Conservation (phyloP, 108 stramenopile species). For the Nannochloropsis granulata region DNA sequence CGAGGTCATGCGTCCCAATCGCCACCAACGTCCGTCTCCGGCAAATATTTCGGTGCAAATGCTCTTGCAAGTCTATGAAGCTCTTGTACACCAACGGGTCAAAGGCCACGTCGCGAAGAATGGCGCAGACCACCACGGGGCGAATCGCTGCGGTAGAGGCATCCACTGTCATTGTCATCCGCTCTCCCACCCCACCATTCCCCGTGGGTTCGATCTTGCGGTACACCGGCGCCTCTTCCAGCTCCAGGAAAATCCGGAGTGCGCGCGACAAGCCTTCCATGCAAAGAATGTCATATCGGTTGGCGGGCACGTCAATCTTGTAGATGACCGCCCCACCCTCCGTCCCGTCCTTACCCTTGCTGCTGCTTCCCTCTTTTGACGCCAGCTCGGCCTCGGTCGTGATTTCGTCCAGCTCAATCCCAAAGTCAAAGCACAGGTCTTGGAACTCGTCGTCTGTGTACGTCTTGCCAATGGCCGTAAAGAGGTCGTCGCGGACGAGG, state of each 20-base stretch:
- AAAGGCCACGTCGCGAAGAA: conserved; percentile 78
- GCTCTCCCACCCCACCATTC: conserved; percentile 1
- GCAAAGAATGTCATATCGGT: conserved; percentile 96
- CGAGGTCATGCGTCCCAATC: conserved; percentile 97
- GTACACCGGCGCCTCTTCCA: conserved; percentile 58
- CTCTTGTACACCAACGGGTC: conserved; percentile 68
- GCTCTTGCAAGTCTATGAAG: conserved; percentile 99
- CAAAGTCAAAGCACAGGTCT: conserved; percentile 97
- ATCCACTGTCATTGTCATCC: conserved; percentile 12
- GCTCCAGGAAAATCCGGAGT: conserved; percentile 73
- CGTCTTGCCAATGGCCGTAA: conserved; percentile 64
- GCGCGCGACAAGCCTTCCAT: conserved; percentile 89
- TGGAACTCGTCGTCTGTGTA: conserved; percentile 98
- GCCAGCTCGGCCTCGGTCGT: conserved; percentile 78
- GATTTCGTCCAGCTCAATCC: conserved; percentile 96
- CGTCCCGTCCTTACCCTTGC: neutral
- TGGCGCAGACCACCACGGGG: conserved; percentile 91
- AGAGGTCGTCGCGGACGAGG: conserved; percentile 70
- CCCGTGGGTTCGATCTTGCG: neutral
- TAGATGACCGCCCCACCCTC: conserved; percentile 56
- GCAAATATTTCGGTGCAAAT: conserved; percentile 96
- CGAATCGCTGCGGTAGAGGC: conserved; percentile 66
- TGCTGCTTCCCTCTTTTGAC: conserved; percentile 36
- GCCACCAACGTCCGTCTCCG: conserved; percentile 90
- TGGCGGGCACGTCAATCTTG: conserved; percentile 98